phyloP scores from a whole-genome alignment of 2,329 filamentous ascomycete species.

The Colletotrichum karsti region DNA sequence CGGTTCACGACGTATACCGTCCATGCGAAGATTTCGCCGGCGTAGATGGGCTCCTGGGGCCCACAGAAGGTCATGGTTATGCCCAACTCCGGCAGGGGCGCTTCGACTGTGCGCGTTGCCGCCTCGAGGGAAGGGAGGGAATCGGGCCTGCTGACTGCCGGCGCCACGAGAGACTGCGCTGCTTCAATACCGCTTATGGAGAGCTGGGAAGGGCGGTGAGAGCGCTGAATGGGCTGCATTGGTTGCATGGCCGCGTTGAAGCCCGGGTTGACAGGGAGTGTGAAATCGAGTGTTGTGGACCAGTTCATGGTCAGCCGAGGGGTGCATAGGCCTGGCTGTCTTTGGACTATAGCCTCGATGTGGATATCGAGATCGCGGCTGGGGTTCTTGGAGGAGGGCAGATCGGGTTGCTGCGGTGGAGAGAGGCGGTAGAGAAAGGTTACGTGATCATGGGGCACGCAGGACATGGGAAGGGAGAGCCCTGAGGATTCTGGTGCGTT shows the following conservation, averaged over 20 bases:
- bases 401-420: conserved; percentile 55
- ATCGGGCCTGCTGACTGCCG: conserved; percentile 66
- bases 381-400: conserved; percentile 50
- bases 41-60: conserved; percentile 62
- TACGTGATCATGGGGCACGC: conserved; percentile 77
- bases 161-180: conserved; percentile 63
- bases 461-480: conserved; percentile 64
- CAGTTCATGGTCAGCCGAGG: conserved; percentile 72
- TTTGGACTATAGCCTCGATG: conserved; percentile 66
- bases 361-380: conserved; percentile 65
- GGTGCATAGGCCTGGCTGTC: conserved; percentile 64
- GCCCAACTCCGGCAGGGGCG: conserved; percentile 67
- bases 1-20: conserved; percentile 81
- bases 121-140: conserved; percentile 67
- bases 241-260: conserved; percentile 65
- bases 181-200: conserved; percentile 66
- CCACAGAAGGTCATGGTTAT: conserved; percentile 80
- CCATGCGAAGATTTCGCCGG: conserved; percentile 77
- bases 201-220: conserved; percentile 70
- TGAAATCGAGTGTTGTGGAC: conserved; percentile 76
- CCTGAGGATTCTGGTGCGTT: conserved; percentile 54
- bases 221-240: conserved; percentile 66
- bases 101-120: conserved; percentile 54
- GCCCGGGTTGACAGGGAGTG: conserved; percentile 69
- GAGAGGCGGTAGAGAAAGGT: conserved; percentile 77